Evolutionary conservation across 2,329 filamentous ascomycete species (phyloP), one percentile per base, ranked within the genome.

Genomic region (Fusarium verrucosum): DNA sequence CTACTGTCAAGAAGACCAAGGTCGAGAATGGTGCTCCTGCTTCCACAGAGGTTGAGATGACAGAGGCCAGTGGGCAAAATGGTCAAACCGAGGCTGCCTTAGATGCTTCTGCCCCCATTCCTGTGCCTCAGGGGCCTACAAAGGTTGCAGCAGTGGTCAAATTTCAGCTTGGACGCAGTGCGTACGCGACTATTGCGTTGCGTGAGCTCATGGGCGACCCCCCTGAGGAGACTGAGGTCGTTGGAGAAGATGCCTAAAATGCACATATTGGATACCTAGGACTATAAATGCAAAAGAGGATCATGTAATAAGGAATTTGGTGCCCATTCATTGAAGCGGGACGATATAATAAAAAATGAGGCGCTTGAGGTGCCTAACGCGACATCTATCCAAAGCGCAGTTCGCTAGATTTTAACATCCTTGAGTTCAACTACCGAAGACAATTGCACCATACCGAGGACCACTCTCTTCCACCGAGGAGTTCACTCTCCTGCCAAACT

Each of bases 131-230:
- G 16, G 58, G 66, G 37, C 71, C 74, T 23, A 69, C 66, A 62
- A 79, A 78, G 52, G 89, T 90, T 71, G 79, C 92, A 17, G 91
- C 89, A 1, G 82, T 92, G 1, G 75, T 95, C 68, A 92, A 88
- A 74, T 85, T 96, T 77, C 89, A 92, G 73, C 82, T 96, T 25
- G 90, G 87, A 2, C 87, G 88, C 44, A 93, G 91, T 72, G 90
- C 92, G 72, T 96, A 96, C 78, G 92, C 92, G 0, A 96, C 92
- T 1, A 92, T 96, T 82, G 90, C 91, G 13, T 75, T 96, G 65
- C 81, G 92, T 50, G 92, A 96, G 77, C 77, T 96, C 62, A 93
- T 92, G 82, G 79, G 80, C n/a, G 76, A 80, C 22, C 66, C 73
- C 16, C 72, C 72, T 9, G 73, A 76, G 47, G 67, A 68, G 35